A percentile compares a stretch with the other conserved stretches of the same genome.
These are phyloP conservation scores for Handroanthus guayacan DNA, from an alignment of 257 asterid genomes.

Conservation along the genomic window DNA sequence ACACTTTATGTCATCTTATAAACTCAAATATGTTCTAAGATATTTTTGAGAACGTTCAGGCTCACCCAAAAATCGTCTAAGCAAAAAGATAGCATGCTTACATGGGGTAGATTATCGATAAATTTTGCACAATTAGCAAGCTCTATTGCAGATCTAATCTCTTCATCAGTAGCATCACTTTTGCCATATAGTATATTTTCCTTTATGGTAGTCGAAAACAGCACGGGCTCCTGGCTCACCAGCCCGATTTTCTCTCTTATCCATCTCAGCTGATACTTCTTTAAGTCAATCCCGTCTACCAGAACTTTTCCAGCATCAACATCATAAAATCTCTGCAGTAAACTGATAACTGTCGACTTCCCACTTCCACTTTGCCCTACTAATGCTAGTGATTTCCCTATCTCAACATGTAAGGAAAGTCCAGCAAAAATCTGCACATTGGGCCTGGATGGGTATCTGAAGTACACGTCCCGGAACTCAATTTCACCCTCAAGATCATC, in stretches of 20 bases:
- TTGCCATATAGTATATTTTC: constrained; percentile 72
- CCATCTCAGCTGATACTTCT: constrained; percentile 56
- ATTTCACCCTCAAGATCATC: constrained; percentile 69
- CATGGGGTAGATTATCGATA: constrained; percentile 54
- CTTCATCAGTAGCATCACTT: constrained; percentile 53
- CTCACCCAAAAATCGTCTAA: neutral
- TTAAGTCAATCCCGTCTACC: constrained; percentile 64
- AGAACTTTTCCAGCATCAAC: constrained; percentile 68
- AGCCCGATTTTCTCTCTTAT: constrained; percentile 68
- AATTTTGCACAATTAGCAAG: constrained; percentile 68
- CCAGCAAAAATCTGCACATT: constrained; percentile 75
- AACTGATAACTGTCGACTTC: constrained; percentile 71
- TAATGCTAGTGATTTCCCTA: constrained; percentile 67
- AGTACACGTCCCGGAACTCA: constrained; percentile 63
- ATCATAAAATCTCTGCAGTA: constrained; percentile 77
- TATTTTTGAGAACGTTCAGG: no score
- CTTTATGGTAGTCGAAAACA: constrained; percentile 60
- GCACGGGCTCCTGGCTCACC: constrained; percentile 79
- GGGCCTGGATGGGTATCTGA: constrained; percentile 80
- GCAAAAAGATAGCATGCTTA: neutral
- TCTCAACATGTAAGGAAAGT: constrained; percentile 52
- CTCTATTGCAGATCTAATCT: constrained; percentile 51
- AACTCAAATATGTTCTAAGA: no score
- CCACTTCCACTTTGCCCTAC: constrained; percentile 95
- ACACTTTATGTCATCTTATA: no score